Evolutionary conservation across 2,329 filamentous ascomycete genomes (phyloP).

Genomic region (Rutstroemia sp.): DNA sequence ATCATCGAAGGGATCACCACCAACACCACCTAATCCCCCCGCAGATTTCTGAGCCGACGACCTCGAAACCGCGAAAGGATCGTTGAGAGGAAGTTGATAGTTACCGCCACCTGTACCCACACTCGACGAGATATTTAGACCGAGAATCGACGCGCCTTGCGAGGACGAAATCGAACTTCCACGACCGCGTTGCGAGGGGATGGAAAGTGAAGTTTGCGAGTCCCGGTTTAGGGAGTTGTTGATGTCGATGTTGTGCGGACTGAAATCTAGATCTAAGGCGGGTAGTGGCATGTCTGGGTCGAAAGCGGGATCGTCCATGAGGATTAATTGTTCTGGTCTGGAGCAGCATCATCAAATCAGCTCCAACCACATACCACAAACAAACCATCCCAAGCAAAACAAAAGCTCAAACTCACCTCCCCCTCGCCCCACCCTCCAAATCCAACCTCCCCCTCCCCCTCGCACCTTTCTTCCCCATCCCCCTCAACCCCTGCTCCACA

Average conservation of each 20-base stretch:
- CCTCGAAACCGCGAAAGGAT: constrained; percentile 21
- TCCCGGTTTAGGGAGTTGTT: constrained; percentile 21
- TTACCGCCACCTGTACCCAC: constrained; percentile 34
- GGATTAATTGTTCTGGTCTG: constrained; percentile 68
- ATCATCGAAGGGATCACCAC: constrained; percentile 27
- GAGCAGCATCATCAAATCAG: constrained; percentile 4
- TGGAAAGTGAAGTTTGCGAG: constrained; percentile 28
- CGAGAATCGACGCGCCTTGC: constrained; percentile 24
- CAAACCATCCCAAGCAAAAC: neutral
- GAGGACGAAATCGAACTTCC: constrained; percentile 18
- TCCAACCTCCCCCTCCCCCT: constrained; percentile 55
- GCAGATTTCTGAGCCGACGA: constrained; percentile 28
- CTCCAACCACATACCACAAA: neutral
- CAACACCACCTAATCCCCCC: constrained; percentile 15
- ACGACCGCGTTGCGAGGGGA: constrained; percentile 19
- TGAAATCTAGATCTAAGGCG: constrained; percentile 42
- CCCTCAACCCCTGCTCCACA: constrained; percentile 64
- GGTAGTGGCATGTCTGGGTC: constrained; percentile 57
- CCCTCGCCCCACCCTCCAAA: constrained; percentile 44
- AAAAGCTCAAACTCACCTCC: constrained; percentile 52
- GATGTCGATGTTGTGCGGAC: constrained; percentile 13
- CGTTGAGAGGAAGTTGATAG: constrained; percentile 24
- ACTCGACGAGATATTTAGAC: constrained; percentile 40
- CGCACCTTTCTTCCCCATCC: constrained; percentile 52
- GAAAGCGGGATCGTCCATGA: constrained; percentile 80